Conservation (phyloP, 371 early-diverging fungal species). For the Chytridium lagenaria region DNA sequence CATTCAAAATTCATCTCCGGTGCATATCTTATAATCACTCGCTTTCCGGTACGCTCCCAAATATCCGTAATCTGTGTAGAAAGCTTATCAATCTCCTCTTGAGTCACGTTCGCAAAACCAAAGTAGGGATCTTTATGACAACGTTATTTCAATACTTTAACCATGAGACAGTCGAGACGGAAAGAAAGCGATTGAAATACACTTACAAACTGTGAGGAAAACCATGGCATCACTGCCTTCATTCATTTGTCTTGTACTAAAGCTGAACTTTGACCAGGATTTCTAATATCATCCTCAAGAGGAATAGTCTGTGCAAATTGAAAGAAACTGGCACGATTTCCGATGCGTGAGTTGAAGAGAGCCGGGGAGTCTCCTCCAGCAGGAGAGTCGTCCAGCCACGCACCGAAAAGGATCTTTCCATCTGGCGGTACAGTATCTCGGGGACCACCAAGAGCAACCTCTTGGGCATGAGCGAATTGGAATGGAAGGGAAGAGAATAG, state of each 20-base stretch:
- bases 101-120: slow-evolving; percentile 24
- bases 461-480: too few species aligned
- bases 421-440: too few species aligned
- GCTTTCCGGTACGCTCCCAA: slow-evolving; percentile 7
- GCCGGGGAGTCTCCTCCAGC: slow-evolving; percentile 38
- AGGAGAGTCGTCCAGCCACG: slow-evolving; percentile 22
- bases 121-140: not conserved
- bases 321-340: slow-evolving; percentile 36
- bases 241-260: not conserved
- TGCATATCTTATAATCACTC: slow-evolving; percentile 43
- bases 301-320: slow-evolving; percentile 40
- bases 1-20: slow-evolving; percentile 46
- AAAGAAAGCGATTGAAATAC: not conserved
- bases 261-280: too few species aligned
- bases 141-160: not conserved
- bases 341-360: slow-evolving; percentile 42
- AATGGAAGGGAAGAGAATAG: too few species aligned
- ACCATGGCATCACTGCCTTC: slow-evolving; percentile 29
- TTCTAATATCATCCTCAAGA: too few species aligned
- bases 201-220: slow-evolving; percentile 28
- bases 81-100: slow-evolving; percentile 26
- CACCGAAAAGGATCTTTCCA: slow-evolving; percentile 13
- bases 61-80: slow-evolving; percentile 31
- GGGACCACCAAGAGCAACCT: too few species aligned
- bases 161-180: not conserved